Base-by-base conservation (phyloP, 2,329 filamentous ascomycete genomes). In the Exophiala oligosperma region DNA sequence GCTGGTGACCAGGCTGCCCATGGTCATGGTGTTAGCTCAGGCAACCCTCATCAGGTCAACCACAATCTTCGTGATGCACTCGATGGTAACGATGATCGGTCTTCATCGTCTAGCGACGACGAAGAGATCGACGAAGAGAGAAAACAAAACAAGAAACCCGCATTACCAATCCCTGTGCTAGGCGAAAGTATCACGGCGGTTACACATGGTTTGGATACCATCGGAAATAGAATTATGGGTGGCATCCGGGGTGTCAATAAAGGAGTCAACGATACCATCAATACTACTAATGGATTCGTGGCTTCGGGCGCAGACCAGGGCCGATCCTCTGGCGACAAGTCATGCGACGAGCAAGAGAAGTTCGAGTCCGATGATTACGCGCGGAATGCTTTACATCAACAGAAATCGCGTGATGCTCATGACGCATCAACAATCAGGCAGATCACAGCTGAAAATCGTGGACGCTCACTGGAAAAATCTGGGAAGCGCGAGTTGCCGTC, bases 41-140 rank as follows among this genome's bases (percentile, higher is more conserved):
- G 82, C 60, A 76, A 85, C 61, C 83, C 83, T 37, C 81, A 85
- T 66, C 76, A 85, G 66, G 66, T 77, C 32, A 76, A 79, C 48
- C 79, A 81, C 56, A 80, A 79, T 7, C 63, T 82, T n/a, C 72
- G 74, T 41, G 72, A 79, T 35, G 71, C 77, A 35, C 65, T 81
- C 21, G 69, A 76, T 38, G 66, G 68, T 23, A 63, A 61, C 21
- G 50, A 67, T 57, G 57, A 52, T 6, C 58, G 32, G 11, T 55
- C 53, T n/a, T 52, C 32, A 7, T 53, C 60, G 4, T 69, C 68
- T 1, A 73, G 71, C 2, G 71, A 70, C 50, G 61, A 63, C n/a
- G 57, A 71, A 47, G 47, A 21, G 1, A 72, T 73, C 69, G 60
- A 63, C 60, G 35, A 61, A 2, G 49, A 61, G 7, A 11, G 17